Conservation (phyloP, 257 asterid genomes). For the Agastache rugosa region DNA sequence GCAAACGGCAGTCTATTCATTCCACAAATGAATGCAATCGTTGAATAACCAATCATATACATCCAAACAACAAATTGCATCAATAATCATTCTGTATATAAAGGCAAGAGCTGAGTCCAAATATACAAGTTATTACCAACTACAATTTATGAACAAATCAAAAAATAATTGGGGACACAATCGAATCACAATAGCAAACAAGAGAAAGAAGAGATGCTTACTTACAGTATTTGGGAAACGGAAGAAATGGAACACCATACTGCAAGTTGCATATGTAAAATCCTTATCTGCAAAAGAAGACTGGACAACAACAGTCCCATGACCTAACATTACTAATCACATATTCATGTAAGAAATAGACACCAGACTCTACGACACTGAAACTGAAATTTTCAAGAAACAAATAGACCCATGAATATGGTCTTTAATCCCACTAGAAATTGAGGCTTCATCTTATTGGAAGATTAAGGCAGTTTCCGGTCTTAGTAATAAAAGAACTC, state of each 20-base stretch:
- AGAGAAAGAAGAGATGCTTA: conserved; percentile 6
- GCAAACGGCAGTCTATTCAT: background rate
- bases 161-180: background rate
- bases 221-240: conserved; percentile 13
- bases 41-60: background rate
- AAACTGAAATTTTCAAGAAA: conserved; percentile 1
- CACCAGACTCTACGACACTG: background rate
- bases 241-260: conserved; percentile 8
- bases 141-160: conserved; percentile 1
- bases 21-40: background rate
- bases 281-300: conserved; percentile 1
- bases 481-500: too few relatives aligned
- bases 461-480: conserved; percentile 1
- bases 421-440: conserved; percentile 1
- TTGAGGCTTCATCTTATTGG: background rate
- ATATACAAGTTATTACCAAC: conserved; percentile 1
- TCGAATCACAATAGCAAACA: background rate
- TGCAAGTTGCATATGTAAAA: background rate
- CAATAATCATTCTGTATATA: background rate
- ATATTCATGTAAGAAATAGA: background rate
- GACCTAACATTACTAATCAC: conserved; percentile 12
- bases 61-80: conserved; percentile 6
- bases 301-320: background rate
- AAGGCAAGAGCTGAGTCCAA: background rate
- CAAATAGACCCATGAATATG: background rate